A percentile compares a stretch with the other conserved stretches of the same genome.
phyloP scores from a whole-genome alignment of 2,329 filamentous ascomycete genomes.

The Sphaerulina populicola region DNA sequence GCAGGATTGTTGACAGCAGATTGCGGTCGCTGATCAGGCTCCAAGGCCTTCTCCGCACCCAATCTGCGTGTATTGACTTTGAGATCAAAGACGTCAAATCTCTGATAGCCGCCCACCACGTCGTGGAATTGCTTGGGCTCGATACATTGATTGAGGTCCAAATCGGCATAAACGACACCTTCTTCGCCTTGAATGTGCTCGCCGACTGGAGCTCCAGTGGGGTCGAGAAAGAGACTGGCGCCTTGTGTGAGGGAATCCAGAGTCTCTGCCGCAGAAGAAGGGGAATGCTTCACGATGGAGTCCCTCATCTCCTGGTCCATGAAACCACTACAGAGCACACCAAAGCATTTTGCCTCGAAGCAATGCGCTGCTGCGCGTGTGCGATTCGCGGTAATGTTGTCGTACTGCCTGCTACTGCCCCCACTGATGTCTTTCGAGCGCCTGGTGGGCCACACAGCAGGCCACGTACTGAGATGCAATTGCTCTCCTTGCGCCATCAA shows the following conservation, averaged over 20 bases:
- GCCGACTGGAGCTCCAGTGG: slow-evolving; percentile 38
- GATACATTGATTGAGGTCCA: slow-evolving; percentile 44
- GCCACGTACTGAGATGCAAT: slow-evolving; percentile 50
- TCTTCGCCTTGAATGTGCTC: slow-evolving; percentile 41
- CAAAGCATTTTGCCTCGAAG: slow-evolving; percentile 52
- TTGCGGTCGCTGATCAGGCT: background rate
- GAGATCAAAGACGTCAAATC: slow-evolving; percentile 48
- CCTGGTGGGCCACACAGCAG: slow-evolving; percentile 47
- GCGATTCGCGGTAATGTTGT: slow-evolving; percentile 49
- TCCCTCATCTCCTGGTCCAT: slow-evolving; percentile 33
- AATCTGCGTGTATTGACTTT: slow-evolving; percentile 40
- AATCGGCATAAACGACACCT: slow-evolving; percentile 46
- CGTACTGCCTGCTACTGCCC: slow-evolving; percentile 38
- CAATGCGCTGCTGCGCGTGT: slow-evolving; percentile 48
- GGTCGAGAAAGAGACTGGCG: slow-evolving; percentile 46
- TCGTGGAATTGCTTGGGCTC: slow-evolving; percentile 53
- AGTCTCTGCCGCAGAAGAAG: slow-evolving; percentile 22
- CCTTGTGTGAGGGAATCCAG: slow-evolving; percentile 38
- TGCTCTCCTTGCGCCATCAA: slow-evolving; percentile 50
- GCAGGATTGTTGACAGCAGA: background rate
- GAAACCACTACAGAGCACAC: slow-evolving; percentile 42
- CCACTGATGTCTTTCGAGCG: background rate
- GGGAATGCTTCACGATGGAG: slow-evolving; percentile 30
- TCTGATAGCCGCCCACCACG: slow-evolving; percentile 49
- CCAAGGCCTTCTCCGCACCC: slow-evolving; percentile 15